phyloP scores from a whole-genome alignment of 2,329 filamentous ascomycete genomes.

The Dactylellina cionopaga region DNA sequence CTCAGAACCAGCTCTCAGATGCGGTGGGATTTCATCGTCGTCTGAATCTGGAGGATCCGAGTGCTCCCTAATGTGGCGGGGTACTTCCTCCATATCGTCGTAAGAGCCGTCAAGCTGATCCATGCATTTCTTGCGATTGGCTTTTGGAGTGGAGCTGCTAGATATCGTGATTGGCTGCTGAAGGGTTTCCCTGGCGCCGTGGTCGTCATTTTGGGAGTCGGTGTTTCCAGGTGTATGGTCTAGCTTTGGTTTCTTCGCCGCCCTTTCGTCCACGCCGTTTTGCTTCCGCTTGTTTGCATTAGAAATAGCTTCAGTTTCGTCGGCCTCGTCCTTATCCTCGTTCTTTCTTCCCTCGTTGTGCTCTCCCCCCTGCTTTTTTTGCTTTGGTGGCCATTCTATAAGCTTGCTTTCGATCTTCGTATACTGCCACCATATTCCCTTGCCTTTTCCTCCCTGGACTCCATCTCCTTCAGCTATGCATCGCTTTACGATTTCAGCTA shows the following conservation, averaged over 20 bases:
- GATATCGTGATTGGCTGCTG: neutral
- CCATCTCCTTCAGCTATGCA: constrained; percentile 23
- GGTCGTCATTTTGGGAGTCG: neutral
- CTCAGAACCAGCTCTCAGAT: neutral
- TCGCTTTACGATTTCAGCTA: constrained; percentile 44
- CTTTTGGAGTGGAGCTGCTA: constrained; percentile 1
- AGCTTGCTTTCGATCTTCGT: constrained; percentile 41
- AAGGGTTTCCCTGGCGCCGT: neutral
- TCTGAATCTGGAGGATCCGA: neutral
- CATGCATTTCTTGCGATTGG: neutral
- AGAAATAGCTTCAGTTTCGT: neutral
- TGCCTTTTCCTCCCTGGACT: neutral
- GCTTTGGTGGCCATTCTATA: constrained; percentile 32
- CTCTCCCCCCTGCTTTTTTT: neutral
- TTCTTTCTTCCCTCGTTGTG: neutral
- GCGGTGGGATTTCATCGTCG: constrained; percentile 21
- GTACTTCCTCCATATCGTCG: neutral
- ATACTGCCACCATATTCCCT: constrained; percentile 37
- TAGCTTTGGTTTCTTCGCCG: constrained; percentile 36
- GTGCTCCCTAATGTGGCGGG: neutral
- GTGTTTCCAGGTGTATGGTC: neutral
- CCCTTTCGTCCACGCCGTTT: constrained; percentile 15
- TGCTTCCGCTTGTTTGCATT: constrained; percentile 43
- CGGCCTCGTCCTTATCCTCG: neutral
- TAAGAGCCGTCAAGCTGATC: neutral